These are phyloP conservation scores for Heracleum sosnowskyi DNA, from an alignment of 129 eudicot species.

Conservation along the genomic window DNA sequence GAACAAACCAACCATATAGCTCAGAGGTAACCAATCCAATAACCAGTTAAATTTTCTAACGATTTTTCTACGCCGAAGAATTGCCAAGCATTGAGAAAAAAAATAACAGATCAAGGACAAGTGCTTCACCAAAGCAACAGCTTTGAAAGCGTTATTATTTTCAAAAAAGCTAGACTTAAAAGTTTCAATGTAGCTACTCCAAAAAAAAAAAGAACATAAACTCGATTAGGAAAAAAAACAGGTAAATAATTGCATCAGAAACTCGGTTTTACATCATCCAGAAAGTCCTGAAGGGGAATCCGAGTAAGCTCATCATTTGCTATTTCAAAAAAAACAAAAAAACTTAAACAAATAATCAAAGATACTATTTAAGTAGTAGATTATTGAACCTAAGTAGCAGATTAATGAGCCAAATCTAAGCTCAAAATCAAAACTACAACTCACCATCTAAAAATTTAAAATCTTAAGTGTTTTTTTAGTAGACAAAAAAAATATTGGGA, in stretches of 20 bases:
- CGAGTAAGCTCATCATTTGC: slow-evolving; percentile 65
- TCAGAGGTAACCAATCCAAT: background rate
- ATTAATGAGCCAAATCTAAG: background rate
- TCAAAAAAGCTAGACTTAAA: background rate
- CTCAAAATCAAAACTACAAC: background rate
- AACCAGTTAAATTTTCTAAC: background rate
- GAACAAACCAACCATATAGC: too few relatives aligned
- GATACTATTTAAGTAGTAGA: background rate
- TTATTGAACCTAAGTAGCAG: background rate
- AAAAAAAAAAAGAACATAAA: background rate
- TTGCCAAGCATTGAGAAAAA: background rate
- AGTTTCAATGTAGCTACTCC: background rate
- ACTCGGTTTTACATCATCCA: slow-evolving; percentile 79
- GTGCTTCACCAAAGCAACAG: background rate
- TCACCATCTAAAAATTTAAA: background rate
- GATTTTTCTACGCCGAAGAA: background rate
- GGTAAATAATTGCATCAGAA: slow-evolving; percentile 41
- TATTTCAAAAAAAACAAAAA: background rate
- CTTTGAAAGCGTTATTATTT: background rate
- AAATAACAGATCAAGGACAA: background rate
- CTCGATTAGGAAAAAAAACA: background rate
- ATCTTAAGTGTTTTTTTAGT: background rate
- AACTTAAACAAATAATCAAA: background rate
- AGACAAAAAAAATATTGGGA: background rate
- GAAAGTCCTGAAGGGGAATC: slow-evolving; percentile 68